A percentile compares a stretch with the other conserved stretches of the same genome.
Conservation (phyloP, 2,329 filamentous ascomycete species). For the Aspergillus brunneoviolaceus region DNA sequence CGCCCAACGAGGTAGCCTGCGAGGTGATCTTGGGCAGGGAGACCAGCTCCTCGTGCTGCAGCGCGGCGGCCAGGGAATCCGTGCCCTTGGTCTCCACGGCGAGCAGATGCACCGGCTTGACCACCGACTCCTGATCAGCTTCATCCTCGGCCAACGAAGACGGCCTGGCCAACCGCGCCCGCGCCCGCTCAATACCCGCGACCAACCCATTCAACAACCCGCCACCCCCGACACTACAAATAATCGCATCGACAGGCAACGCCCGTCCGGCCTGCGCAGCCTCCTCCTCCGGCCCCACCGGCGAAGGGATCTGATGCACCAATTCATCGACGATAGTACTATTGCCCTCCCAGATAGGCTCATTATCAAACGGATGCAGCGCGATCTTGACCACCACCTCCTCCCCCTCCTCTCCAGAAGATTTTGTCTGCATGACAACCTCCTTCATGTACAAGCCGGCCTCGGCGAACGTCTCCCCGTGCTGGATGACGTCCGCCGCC, state of each 20-base stretch:
- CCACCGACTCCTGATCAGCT: not conserved
- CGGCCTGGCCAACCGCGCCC: conserved; percentile 25
- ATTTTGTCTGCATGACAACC: conserved; percentile 39
- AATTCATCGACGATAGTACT: conserved; percentile 48
- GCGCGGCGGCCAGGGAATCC: conserved; percentile 64
- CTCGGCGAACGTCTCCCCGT: conserved; percentile 66
- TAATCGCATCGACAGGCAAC: conserved; percentile 62
- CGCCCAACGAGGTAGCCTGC: conserved; percentile 72
- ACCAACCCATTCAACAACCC: conserved; percentile 76
- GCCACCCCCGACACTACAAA: conserved; percentile 79
- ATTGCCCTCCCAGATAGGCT: conserved; percentile 48
- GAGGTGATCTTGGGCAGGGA: conserved; percentile 71
- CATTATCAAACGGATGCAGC: conserved; percentile 47
- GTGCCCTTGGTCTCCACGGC: conserved; percentile 76
- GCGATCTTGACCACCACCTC: conserved; percentile 41
- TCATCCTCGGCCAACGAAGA: too few relatives aligned
- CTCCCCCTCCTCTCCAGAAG: conserved; percentile 14
- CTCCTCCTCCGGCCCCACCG: conserved; percentile 32
- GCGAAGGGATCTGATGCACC: conserved; percentile 40
- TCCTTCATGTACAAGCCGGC: conserved; percentile 67
- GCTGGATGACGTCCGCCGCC: conserved; percentile 62
- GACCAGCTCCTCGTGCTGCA: conserved; percentile 56
- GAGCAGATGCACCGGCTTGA: conserved; percentile 54
- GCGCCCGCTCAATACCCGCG: conserved; percentile 60
- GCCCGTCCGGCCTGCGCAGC: conserved; percentile 28